Conservation (phyloP, 805 yeast species). For the Lipomyces yamanashiensis region DNA sequence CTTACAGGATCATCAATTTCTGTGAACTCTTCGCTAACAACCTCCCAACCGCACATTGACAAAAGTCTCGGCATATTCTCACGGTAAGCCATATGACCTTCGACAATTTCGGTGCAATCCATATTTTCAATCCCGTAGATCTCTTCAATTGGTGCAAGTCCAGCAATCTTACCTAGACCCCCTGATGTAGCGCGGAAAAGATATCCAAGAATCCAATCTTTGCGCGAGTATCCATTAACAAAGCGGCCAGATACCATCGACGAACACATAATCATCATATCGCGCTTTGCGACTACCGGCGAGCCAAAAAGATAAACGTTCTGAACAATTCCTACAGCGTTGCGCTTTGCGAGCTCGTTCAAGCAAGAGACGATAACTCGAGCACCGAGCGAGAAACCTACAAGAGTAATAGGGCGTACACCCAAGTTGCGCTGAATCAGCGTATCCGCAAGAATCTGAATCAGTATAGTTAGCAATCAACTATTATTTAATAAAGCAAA, state of each 20-base stretch:
- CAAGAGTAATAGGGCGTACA: slow-evolving; percentile 85
- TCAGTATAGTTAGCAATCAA: not conserved
- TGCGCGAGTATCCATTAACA: slow-evolving; percentile 86
- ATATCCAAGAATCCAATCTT: slow-evolving; percentile 96
- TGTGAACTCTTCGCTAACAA: slow-evolving; percentile 85
- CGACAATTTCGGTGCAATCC: slow-evolving; percentile 84
- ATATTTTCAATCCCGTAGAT: slow-evolving; percentile 75
- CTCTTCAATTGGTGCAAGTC: slow-evolving; percentile 72
- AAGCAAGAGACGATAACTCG: slow-evolving; percentile 89
- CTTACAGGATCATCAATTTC: slow-evolving; percentile 85
- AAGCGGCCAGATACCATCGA: slow-evolving; percentile 88
- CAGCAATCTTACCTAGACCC: slow-evolving; percentile 89
- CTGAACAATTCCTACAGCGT: slow-evolving; percentile 86
- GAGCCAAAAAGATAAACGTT: slow-evolving; percentile 87
- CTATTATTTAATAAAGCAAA: too few species aligned
- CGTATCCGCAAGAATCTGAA: slow-evolving; percentile 82
- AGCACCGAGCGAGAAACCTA: slow-evolving; percentile 94
- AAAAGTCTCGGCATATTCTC: slow-evolving; percentile 86
- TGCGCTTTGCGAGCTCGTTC: slow-evolving; percentile 79
- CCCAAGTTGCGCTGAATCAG: slow-evolving; percentile 86
- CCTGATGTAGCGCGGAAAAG: slow-evolving; percentile 94
- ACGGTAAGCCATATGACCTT: slow-evolving; percentile 98
- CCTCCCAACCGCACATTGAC: slow-evolving; percentile 72
- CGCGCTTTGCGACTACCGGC: slow-evolving; percentile 78
- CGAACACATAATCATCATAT: slow-evolving; percentile 76